Percentiles rank a stretch among this genome's conserved stretches.
Evolutionary conservation across 805 yeast species (phyloP).

Genomic region (Suhomyces pyralidae): DNA sequence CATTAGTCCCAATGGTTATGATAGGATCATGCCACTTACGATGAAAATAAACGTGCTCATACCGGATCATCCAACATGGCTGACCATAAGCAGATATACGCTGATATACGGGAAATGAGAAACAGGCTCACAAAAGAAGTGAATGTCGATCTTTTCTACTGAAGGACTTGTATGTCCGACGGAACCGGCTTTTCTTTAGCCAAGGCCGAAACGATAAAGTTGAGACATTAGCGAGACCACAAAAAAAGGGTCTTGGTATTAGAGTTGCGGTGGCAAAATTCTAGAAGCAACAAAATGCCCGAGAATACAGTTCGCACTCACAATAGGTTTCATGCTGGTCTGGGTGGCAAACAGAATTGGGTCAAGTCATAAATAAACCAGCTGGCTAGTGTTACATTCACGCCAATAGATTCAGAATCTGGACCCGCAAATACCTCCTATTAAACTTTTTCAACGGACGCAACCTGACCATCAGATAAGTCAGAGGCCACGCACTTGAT

Average conservation of each 20-base stretch:
- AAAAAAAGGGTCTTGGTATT: neutral
- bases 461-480: neutral
- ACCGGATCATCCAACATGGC: neutral
- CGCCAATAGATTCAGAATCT: neutral
- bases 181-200: neutral
- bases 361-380: neutral
- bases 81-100: neutral
- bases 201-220: neutral
- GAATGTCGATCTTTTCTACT: neutral
- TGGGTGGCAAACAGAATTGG: neutral
- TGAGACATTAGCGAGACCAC: neutral
- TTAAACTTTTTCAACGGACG: neutral
- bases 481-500: neutral
- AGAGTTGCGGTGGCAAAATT: neutral
- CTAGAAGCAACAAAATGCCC: neutral
- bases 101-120: neutral
- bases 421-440: neutral
- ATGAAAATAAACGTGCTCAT: neutral
- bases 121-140: neutral
- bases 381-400: neutral
- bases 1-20: neutral
- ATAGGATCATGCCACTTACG: neutral
- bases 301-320: neutral
- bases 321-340: neutral
- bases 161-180: neutral